A percentile compares a stretch with the other conserved stretches of the same genome.
These are phyloP conservation scores for Priceomyces castillae DNA, from an alignment of 805 yeast genomes.

Conservation along the genomic window DNA sequence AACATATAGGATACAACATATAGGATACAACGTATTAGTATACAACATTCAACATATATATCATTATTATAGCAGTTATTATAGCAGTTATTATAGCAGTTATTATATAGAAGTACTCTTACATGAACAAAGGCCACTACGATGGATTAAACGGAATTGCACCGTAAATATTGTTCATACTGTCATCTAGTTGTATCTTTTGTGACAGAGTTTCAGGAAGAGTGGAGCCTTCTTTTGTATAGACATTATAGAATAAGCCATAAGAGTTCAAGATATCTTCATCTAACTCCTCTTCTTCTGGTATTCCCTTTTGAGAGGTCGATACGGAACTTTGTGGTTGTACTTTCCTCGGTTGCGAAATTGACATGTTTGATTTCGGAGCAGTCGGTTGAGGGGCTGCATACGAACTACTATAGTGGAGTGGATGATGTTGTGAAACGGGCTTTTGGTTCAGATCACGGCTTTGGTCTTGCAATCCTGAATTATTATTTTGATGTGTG, in stretches of 20 bases:
- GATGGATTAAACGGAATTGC: slow-evolving; percentile 45
- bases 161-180: slow-evolving; percentile 33
- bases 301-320: neutral
- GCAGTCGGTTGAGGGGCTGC: slow-evolving; percentile 15
- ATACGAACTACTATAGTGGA: slow-evolving; percentile 31
- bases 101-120: no score
- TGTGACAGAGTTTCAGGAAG: slow-evolving; percentile 16
- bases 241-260: slow-evolving; percentile 38
- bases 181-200: slow-evolving; percentile 24
- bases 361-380: neutral
- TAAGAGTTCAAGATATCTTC: slow-evolving; percentile 35
- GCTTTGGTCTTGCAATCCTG: slow-evolving; percentile 3
- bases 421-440: slow-evolving; percentile 55
- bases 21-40: no score
- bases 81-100: no score
- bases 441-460: slow-evolving; percentile 26
- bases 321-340: neutral
- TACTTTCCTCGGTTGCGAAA: neutral
- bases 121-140: slow-evolving; percentile 7
- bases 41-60: no score
- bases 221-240: slow-evolving; percentile 31
- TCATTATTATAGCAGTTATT: no score
- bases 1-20: no score
- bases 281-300: slow-evolving; percentile 28
- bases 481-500: slow-evolving; percentile 9